Base-by-base conservation (phyloP, 2,329 filamentous ascomycete species). In the Dactylellina cionopaga region DNA sequence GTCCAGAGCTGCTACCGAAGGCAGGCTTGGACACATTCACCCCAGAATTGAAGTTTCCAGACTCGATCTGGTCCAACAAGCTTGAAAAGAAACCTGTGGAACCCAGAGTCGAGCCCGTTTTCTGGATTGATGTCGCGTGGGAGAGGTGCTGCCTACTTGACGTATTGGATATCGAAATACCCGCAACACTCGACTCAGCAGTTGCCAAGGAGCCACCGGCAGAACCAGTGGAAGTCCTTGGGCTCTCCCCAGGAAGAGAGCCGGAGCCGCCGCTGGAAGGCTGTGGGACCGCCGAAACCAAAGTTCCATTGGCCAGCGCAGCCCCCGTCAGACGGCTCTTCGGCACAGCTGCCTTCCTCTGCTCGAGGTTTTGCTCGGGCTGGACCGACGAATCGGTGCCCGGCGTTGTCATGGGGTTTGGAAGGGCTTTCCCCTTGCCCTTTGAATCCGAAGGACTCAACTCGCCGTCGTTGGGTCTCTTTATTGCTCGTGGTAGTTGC, bases 1-100 rank as follows among this genome's bases (percentile, higher is more conserved):
- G n/a, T n/a, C n/a, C n/a, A n/a, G n/a, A n/a, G n/a, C n/a, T n/a
- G n/a, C n/a, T n/a, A n/a, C n/a, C n/a, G n/a, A n/a, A n/a, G n/a
- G n/a, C n/a, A n/a, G n/a, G n/a, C n/a, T n/a, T n/a, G n/a, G n/a
- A n/a, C n/a, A n/a, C 19, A 9, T n/a, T 19, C 44, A 49, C 25
- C 17, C 44, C 44, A 15, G 31, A 25, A 25, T 49, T 49, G 22
- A 27, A 25, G n/a, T 6, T 2, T 9, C 44, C 44, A n/a, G 44
- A n/a, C 19, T 13, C 22, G 44, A 49, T 49, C 44, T 49, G 25
- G 44, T 49, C 44, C 22, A 49, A 25, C 44, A 49, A 25, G n/a
- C 24, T n/a, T 9, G 44, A 13, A 11, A 49, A n/a, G n/a, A n/a
- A n/a, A n/a, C n/a, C n/a, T n/a, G n/a, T n/a, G n/a, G n/a, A n/a